Evolutionary conservation across 2,329 filamentous ascomycete species (phyloP).

Genomic region (Calonectria hongkongensis): DNA sequence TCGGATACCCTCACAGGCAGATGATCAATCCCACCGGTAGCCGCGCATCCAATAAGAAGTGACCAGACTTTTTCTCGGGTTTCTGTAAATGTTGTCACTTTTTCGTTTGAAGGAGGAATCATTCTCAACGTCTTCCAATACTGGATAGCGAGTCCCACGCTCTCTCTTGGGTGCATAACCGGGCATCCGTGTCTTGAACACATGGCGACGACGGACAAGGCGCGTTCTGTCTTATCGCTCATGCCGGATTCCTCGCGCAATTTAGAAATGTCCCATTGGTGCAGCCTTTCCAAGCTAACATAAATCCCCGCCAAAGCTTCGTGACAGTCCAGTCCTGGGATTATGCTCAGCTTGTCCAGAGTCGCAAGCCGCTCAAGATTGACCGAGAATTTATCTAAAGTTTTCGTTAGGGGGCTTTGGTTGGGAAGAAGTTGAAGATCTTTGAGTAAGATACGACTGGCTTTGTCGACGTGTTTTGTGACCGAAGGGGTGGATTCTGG

Average conservation of each 20-base stretch:
- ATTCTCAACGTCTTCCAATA: slow-evolving; percentile 83
- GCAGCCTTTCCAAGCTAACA: slow-evolving; percentile 80
- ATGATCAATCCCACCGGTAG: slow-evolving; percentile 67
- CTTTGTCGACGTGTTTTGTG: slow-evolving; percentile 75
- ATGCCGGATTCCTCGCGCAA: slow-evolving; percentile 70
- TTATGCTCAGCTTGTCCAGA: slow-evolving; percentile 82
- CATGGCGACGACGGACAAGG: slow-evolving; percentile 75
- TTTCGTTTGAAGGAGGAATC: slow-evolving; percentile 61
- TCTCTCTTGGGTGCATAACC: slow-evolving; percentile 80
- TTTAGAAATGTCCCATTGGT: slow-evolving; percentile 80
- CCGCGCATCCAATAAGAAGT: slow-evolving; percentile 79
- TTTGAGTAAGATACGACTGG: slow-evolving; percentile 78
- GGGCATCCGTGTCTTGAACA: slow-evolving; percentile 83
- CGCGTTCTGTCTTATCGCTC: slow-evolving; percentile 67
- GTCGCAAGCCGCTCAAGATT: slow-evolving; percentile 82
- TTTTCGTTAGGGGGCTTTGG: slow-evolving; percentile 81
- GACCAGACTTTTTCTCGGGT: slow-evolving; percentile 76
- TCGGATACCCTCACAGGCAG: slow-evolving; percentile 82
- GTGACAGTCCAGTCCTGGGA: slow-evolving; percentile 83
- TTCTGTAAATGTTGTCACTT: slow-evolving; percentile 61
- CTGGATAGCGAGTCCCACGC: slow-evolving; percentile 82
- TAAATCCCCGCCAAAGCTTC: slow-evolving; percentile 85
- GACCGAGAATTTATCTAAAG: slow-evolving; percentile 80
- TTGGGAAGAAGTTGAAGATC: slow-evolving; percentile 77
- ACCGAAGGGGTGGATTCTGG: slow-evolving; percentile 76